Evolutionary conservation across 768 basidiomycete species (phyloP), one percentile per base, ranked within the genome.

Genomic region (Amylocystis lapponica): DNA sequence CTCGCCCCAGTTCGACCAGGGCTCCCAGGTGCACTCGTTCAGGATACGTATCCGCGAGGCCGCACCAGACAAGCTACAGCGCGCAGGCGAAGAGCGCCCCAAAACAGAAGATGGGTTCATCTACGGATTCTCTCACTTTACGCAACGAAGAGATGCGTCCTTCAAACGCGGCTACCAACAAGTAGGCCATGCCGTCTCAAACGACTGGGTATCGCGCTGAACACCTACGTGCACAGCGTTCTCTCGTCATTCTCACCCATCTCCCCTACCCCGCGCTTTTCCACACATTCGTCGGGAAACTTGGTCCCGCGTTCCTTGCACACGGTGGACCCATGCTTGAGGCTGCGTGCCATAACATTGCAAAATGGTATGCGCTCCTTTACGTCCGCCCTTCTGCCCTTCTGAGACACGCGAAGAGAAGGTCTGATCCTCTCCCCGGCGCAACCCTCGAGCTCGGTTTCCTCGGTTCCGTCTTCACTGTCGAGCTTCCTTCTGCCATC

Each of bases 281-380:
- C 66, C 56, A 66, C 31, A 76, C 83, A n/a, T 61, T 78, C 0
- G 60, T 94, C 20, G 65, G 76, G 17, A 73, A 78, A 36, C 74
- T 96, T 31, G 92, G 88, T 0, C 87, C 90, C 0, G 62, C 86
- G 21, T 87, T 81, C 55, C 75, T 81, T 46, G 59, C 66, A 19
- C 86, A 91, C 48, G 90, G 87, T 4, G 72, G 76, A 4, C 74
- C 86, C 1, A 92, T 90, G 72, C 67, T 93, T 3, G 90, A 95
- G 62, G 77, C 82, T 1, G 88, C 89, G 3, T 92, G 88, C 58
- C 78, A 93, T 54, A 86, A 87, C 47, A 83, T 92, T 20, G 78
- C 87, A 5, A 78, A 72, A 47, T 96, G 91, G 91, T 93, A 67
- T 63, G 79, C 65, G 22, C 16, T 36, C 36, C 31, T 41, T 39